These are phyloP conservation scores for Pilaira anomala DNA, from an alignment of 192 early-diverging fungal genomes.

Conservation along the genomic window DNA sequence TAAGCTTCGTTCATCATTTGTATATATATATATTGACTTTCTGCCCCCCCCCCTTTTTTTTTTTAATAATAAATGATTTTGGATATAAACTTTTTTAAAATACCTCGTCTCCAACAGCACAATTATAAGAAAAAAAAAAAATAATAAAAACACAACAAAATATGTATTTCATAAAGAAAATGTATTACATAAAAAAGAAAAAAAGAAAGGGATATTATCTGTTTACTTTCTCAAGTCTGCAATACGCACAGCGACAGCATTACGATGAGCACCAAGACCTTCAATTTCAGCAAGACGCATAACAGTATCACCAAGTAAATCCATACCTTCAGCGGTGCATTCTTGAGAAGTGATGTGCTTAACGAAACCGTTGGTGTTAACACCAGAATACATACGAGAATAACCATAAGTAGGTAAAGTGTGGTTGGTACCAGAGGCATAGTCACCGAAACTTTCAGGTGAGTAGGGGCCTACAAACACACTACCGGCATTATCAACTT, in stretches of 20 bases:
- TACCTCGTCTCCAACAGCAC: too few species aligned
- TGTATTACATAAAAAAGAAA: too few species aligned
- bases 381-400: constrained; percentile 97
- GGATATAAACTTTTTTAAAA: too few species aligned
- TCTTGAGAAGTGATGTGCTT: constrained; percentile 97
- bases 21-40: too few species aligned
- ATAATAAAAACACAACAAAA: too few species aligned
- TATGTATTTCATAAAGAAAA: too few species aligned
- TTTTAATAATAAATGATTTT: too few species aligned
- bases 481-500: constrained; percentile 87
- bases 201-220: not conserved
- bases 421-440: constrained; percentile 99
- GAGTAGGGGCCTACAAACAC: constrained; percentile 97
- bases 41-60: too few species aligned
- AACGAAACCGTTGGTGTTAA: constrained; percentile 93
- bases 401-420: constrained; percentile 99
- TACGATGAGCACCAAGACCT: constrained; percentile 94
- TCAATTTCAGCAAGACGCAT: constrained; percentile 93
- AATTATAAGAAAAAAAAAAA: too few species aligned
- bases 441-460: constrained; percentile 97
- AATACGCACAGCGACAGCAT: constrained; percentile 93
- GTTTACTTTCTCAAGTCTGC: constrained; percentile 50
- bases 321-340: constrained; percentile 83
- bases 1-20: too few species aligned
- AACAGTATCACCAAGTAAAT: constrained; percentile 84